Evolutionary conservation across 2,329 filamentous ascomycete genomes (phyloP), one percentile per base, ranked within the genome.

Genomic region (Trichoderma endophyticum): DNA sequence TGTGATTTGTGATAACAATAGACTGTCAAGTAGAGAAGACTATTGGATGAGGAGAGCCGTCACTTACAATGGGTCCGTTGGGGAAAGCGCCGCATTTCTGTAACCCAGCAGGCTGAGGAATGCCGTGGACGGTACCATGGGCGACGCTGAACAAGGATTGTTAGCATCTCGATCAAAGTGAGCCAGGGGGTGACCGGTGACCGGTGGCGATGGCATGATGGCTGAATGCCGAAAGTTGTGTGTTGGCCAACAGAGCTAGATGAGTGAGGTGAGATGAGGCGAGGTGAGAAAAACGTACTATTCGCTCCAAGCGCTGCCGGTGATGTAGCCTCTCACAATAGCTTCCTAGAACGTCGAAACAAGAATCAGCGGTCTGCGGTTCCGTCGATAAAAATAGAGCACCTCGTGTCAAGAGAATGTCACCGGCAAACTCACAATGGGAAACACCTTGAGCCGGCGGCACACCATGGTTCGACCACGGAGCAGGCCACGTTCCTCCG

Each of bases 251-350:
- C n/a, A 12, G 15, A 18, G 36, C 64, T 26, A 7, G 64, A 9
- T 15, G 18, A n/a, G 34, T 26, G 6, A 24, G 28, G n/a, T 32
- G n/a, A 30, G 18, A n/a, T 59, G 56, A 43, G 39, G 15, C 15
- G 39, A 59, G 56, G 14, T 2, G 56, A 59, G 28, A 18, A 21
- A 15, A 71, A 71, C 68, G 24, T 36, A 70, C 67, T 70, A 80
- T 83, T 97, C 94, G 51, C 86, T 86, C 92, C 93, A 97, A 0
- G 93, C 94, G 60, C 90, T 92, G 57, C 94, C 94, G 6, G 94
- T 94, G 79, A 97, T 90, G 84, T 97, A 97, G 75, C 94, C 94
- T 72, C 94, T 90, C n/a, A 97, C 69, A 60, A 71, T 71, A 21
- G 61, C 68, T 64, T 63, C 59, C 59, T 71, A 57, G 14, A 39